Conservation (phyloP, 2,329 filamentous ascomycete genomes). For the Xylaria polymorpha region DNA sequence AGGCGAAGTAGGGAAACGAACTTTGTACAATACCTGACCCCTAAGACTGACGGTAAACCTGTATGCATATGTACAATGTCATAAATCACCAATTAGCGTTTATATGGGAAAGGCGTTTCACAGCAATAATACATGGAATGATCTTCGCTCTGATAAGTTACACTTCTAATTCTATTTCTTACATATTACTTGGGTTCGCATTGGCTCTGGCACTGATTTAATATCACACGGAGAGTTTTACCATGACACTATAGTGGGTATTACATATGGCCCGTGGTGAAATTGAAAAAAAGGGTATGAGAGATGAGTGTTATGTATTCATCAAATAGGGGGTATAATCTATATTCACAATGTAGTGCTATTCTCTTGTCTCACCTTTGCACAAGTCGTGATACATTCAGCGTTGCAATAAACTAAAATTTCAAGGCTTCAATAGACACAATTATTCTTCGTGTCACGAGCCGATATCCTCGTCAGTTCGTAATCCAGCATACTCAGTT, state of each 20-base stretch:
- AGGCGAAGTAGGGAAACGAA: neutral
- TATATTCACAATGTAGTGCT: constrained; percentile 1
- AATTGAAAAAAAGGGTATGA: too few species aligned
- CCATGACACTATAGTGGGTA: neutral
- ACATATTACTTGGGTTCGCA: neutral
- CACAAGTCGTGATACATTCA: constrained; percentile 17
- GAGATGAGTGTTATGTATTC: constrained; percentile 7
- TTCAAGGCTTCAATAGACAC: neutral
- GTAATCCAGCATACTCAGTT: constrained; percentile 70
- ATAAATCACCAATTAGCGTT: constrained; percentile 15
- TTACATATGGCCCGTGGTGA: neutral
- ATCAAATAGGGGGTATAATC: constrained; percentile 21
- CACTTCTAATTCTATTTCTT: neutral
- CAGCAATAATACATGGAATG: constrained; percentile 8
- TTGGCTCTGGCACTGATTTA: neutral
- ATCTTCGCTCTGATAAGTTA: constrained; percentile 22
- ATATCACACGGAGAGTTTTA: neutral
- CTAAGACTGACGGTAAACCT: constrained; percentile 19
- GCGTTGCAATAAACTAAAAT: constrained; percentile 8
- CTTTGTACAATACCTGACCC: constrained; percentile 13
- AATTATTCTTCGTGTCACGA: constrained; percentile 27
- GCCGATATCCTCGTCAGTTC: constrained; percentile 66
- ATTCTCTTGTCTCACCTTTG: constrained; percentile 8
- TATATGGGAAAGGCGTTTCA: constrained; percentile 14
- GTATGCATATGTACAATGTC: neutral